These are phyloP conservation scores for Trichoderma orchidacearum DNA, from an alignment of 495 filamentous ascomycete species.

Conservation along the genomic window DNA sequence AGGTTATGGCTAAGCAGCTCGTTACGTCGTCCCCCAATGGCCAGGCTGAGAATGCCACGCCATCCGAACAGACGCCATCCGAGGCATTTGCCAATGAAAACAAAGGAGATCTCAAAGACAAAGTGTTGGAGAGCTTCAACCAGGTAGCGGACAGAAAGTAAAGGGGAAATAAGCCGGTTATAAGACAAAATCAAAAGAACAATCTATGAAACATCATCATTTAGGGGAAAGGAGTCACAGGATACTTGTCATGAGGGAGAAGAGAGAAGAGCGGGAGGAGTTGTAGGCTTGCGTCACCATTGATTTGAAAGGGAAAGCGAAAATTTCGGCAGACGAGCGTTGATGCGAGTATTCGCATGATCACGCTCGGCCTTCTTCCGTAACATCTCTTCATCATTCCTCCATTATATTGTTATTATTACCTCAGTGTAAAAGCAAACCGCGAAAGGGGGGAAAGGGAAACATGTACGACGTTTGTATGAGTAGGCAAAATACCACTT, in stretches of 20 bases:
- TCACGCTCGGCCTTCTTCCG: background rate
- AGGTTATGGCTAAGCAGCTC: conserved; percentile 42
- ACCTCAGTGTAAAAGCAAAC: background rate
- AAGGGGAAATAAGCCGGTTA: background rate
- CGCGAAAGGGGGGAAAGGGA: background rate
- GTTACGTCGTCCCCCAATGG: conserved; percentile 5
- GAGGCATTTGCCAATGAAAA: background rate
- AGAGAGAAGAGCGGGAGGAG: background rate
- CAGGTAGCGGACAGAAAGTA: conserved; percentile 12
- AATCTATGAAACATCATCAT: background rate
- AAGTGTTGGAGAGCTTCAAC: conserved; percentile 23
- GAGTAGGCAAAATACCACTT: background rate
- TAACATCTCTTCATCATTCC: background rate
- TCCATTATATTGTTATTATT: background rate
- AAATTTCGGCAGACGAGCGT: background rate
- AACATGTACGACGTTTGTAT: background rate
- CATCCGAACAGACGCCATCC: conserved; percentile 3
- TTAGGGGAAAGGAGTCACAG: background rate
- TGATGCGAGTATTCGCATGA: background rate
- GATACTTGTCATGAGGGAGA: background rate
- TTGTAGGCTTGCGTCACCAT: background rate
- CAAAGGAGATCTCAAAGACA: conserved; percentile 14
- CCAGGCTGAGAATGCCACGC: conserved; percentile 7
- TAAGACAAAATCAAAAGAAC: background rate
- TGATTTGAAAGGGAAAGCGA: background rate